These are phyloP conservation scores for Sorghum bicolor DNA, from an alignment of 176 grass and related monocot species.

Conservation along the genomic window Sorghum_bicolor_NCBIv3 NC_012875.2:43555001-43555500, in stretches of 20 bases:
- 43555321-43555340: neutral
- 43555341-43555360: neutral
- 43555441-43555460: neutral
- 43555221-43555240: neutral
- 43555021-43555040: neutral
- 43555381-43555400: neutral
- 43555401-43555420: neutral
- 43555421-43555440: neutral
- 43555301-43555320: neutral
- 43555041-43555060: neutral
- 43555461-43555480: neutral
- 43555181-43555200: too few relatives aligned
- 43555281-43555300: neutral
- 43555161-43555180: too few relatives aligned
- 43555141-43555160: too few relatives aligned
- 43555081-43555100: neutral
- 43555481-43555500: neutral
- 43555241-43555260: neutral
- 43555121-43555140: too few relatives aligned
- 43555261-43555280: neutral
- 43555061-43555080: neutral
- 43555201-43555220: neutral
- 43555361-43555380: neutral
- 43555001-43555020: neutral
- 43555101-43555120: neutral